Base-by-base conservation (phyloP, 2,329 filamentous ascomycete genomes). In the Claviceps pazoutovae region DNA sequence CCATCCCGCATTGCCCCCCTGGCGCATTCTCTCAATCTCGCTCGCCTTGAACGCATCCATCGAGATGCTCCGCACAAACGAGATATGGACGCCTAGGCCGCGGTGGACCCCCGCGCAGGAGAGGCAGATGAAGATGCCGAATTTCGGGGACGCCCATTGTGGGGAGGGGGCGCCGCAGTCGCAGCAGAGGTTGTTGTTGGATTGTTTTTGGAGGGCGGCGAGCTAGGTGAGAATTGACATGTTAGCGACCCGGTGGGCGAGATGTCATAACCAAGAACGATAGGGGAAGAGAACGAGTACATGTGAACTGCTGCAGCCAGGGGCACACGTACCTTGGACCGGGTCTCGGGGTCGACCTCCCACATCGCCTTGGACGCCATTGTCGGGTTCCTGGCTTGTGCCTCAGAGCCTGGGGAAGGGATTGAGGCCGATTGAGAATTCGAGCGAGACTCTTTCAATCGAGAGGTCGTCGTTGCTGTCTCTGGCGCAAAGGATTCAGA, bases 121-220 rank as follows among this genome's bases (percentile, higher is more conserved):
- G 50, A 98, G 82, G 71, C 93, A 98, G 76, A 98, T 96, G 74
- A 98, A 98, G 68, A 95, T 88, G 64, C 91, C 91, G 66, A 98
- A 95, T 71, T 98, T 98, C 57, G 93, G 93, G 39, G 89, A 78
- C 60, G 93, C 91, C 93, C 93, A 98, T 84, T 98, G 93, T 56
- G 93, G 93, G 61, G 88, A 94, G 21, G 93, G 91, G 45, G 93
- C 91, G 65, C 83, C 83, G 75, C 93, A 98, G 72, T 98, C 93
- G 73, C 90, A 91, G 74, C 93, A 98, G 61, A 80, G 72, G 66
- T 86, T 88, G 71, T 98, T 98, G 60, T 84, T 83, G 60, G 88
- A 84, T 60, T 84, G 84, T 69, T 95, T 95, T 68, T 95, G 90
- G 60, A 97, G 88, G 56, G 88, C 82, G 58, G 89, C 82, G 65